Percentiles rank a stretch among this genome's conserved stretches.
Conservation (phyloP, 306 rosid species). For the Corylus heterophylla region DNA sequence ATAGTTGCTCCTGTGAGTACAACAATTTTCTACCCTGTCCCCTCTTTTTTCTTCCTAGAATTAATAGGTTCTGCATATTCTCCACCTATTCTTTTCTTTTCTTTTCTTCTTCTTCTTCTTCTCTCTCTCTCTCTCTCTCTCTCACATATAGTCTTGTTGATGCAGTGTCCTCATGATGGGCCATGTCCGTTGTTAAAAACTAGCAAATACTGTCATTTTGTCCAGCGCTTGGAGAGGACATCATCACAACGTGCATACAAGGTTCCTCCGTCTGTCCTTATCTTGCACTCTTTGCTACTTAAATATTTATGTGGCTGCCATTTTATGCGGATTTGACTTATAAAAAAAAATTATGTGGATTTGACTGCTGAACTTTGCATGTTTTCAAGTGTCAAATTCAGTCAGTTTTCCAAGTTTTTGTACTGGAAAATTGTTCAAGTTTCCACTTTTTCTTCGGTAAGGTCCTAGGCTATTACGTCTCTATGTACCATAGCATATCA, state of each 20-base stretch:
- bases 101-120: too few relatives aligned
- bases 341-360: neutral
- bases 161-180: conserved; percentile 97
- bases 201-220: conserved; percentile 92
- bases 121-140: neutral
- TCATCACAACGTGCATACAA: conserved; percentile 80
- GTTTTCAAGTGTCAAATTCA: neutral
- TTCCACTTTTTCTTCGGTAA: neutral
- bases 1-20: conserved; percentile 92
- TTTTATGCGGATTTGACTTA: neutral
- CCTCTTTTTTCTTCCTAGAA: conserved; percentile 6
- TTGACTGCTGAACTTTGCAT: neutral
- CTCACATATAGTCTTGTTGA: conserved; percentile 17
- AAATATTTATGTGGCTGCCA: conserved; percentile 6
- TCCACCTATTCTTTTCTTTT: neutral
- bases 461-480: neutral
- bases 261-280: conserved; percentile 45
- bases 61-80: neutral
- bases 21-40: neutral
- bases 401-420: neutral
- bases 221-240: conserved; percentile 93
- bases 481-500: neutral
- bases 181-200: conserved; percentile 76
- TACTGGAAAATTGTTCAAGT: neutral
- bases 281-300: conserved; percentile 19